Base-by-base conservation (phyloP, 2,329 filamentous ascomycete genomes). In the Rutstroemia sp. region DNA sequence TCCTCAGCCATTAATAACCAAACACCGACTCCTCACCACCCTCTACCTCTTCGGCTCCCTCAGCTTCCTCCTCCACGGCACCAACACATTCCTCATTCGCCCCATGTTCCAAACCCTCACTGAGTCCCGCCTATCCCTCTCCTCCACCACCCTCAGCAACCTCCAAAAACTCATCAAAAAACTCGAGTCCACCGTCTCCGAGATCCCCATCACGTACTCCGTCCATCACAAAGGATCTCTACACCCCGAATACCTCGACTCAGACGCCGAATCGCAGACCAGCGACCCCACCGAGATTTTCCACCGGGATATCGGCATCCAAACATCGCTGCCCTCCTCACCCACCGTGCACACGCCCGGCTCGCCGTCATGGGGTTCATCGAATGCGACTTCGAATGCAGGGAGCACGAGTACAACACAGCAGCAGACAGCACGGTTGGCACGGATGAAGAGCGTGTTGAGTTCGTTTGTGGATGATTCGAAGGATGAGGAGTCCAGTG, bases 271-370 rank as follows among this genome's bases (percentile, higher is more conserved):
- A 16, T 50, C 46, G 3, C 21, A 34, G 19, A 55, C 27, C 17
- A 51, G 53, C 40, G 83, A 86, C 64, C 88, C 89, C 1, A 84
- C 86, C 1, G 88, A 92, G 70, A 80, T 92, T 60, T 94, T 89
- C 72, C 88, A 92, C 70, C 82, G 88, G 47, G 89, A 94, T 67
- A 80, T 89, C 58, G 88, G 87, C 61, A 88, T 88, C 1, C 89
- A 94, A 70, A 94, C 89, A 0, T 84, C 82, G 0, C 76, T 76
- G 1, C 73, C 73, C 0, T 69, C 76, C 2, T 9, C 76, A 76
- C 4, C 73, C 75, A 5, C 64, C 70, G 23, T 21, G 60, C 8
- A 42, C 51, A 21, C 10, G 40, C 12, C 39, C 48, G 39, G 14
- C 39, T 42, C 56, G 21, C 64, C 66, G 47, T 64, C 68, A 51